Evolutionary conservation across 129 eudicot species (phyloP), one percentile per base, ranked within the genome.

Genomic region (Centrapalus pauciflorus): DNA sequence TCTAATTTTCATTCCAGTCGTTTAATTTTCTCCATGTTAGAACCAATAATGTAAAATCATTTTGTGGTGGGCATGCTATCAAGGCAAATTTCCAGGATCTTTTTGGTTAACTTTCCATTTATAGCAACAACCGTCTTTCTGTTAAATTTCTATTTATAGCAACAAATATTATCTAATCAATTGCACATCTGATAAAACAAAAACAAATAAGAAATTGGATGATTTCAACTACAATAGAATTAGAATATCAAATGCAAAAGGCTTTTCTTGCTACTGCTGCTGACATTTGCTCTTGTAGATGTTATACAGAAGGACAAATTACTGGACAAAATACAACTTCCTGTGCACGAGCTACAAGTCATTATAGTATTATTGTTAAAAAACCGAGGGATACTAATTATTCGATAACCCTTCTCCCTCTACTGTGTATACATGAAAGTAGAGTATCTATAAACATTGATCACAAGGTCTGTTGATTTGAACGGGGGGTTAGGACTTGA

Each of bases 1-100:
- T 32, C 16, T 67, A 35, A 25, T 1, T 17, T 41, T 43, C 40
- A 19, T 17, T 58, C 34, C 29, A 1, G 11, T 28, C 61, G 23
- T 57, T 57, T 16, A 32, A 57, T 25, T 57, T 57, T 57, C 41
- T 57, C 4, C 29, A 57, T 28, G 63, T 4, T 29, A 33, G 26
- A 55, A 38, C 65, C 43, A 38, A 30, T 27, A 37, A 14, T 20
- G 60, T 59, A 24, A 40, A 55, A 10, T 12, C 0, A 1, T 26
- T 66, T 66, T 35, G 43, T 74, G 79, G 79, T 55, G 14, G 67
- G 24, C 67, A 74, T 41, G 45, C 19, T 52, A 24, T 45, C 21
- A 41, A 4, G 69, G 50, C 79, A 49, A 16, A 75, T 46, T 75
- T 57, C 17, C 27, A 66, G 79, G 79, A 75, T 66, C 79, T 59